These are phyloP conservation scores for Blumeria hordei DNA, from an alignment of 2,329 filamentous ascomycete species.

Conservation along the genomic window DNA sequence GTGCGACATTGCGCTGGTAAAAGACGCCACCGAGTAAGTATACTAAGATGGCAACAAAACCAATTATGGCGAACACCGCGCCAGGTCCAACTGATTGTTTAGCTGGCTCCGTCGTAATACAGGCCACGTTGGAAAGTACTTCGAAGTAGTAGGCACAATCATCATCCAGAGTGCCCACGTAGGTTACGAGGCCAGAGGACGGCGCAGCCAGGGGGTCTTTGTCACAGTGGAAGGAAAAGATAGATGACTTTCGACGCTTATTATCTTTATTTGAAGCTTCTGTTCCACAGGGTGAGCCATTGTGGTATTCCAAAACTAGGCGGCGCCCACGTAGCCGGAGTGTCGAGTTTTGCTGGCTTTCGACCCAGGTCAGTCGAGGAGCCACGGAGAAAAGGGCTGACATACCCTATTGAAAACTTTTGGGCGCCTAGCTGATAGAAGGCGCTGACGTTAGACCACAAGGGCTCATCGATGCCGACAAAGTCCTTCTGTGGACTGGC, in stretches of 20 bases:
- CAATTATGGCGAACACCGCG: constrained; percentile 73
- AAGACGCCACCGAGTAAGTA: constrained; percentile 85
- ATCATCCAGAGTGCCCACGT: constrained; percentile 62
- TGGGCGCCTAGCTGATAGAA: constrained; percentile 45
- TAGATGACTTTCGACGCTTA: constrained; percentile 43
- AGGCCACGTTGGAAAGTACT: constrained; percentile 64
- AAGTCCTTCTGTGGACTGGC: constrained; percentile 38
- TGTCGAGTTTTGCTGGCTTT: constrained; percentile 28
- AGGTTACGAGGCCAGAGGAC: constrained; percentile 40
- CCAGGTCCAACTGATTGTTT: constrained; percentile 48
- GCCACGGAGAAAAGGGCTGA: neutral
- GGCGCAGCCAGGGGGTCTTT: constrained; percentile 45
- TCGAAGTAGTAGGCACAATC: constrained; percentile 95
- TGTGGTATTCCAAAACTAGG: constrained; percentile 51
- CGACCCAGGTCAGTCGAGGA: constrained; percentile 3
- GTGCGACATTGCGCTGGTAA: constrained; percentile 83
- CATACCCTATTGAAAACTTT: constrained; percentile 52
- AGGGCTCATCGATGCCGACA: constrained; percentile 33
- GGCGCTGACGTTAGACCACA: constrained; percentile 54
- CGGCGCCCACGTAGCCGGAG: constrained; percentile 42
- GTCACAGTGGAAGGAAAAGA: constrained; percentile 86
- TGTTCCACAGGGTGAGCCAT: constrained; percentile 48
- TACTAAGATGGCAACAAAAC: constrained; percentile 49
- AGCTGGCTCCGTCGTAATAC: constrained; percentile 39
- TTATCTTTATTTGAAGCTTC: constrained; percentile 16